Conservation (phyloP, 2,329 filamentous ascomycete genomes). For the Aspergillus carbonarius region DNA sequence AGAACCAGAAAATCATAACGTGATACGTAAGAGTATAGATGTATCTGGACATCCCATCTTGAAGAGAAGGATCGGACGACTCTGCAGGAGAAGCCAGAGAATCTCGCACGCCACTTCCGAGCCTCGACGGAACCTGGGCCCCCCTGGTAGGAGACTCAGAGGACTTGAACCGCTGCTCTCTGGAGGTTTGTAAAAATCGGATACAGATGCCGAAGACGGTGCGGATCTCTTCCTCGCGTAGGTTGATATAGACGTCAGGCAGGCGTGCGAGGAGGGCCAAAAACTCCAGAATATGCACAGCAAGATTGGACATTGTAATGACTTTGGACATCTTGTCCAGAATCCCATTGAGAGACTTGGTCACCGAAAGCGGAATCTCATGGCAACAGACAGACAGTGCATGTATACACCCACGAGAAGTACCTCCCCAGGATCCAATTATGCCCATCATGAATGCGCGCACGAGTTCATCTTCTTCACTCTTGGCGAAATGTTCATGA, state of each 20-base stretch:
- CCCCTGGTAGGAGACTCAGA: conserved; percentile 35
- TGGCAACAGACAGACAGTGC: conserved; percentile 93
- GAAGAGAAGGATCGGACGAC: conserved; percentile 41
- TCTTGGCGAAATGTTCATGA: conserved; percentile 77
- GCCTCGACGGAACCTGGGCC: conserved; percentile 38
- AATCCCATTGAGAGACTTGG: conserved; percentile 80
- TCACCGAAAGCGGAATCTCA: conserved; percentile 83
- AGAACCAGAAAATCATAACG: conserved; percentile 95
- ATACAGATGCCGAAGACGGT: conserved; percentile 95
- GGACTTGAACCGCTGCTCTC: conserved; percentile 54
- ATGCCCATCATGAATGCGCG: conserved; percentile 79
- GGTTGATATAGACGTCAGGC: conserved; percentile 81
- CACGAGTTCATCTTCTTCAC: conserved; percentile 86
- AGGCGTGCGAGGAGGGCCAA: conserved; percentile 84
- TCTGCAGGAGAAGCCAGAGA: conserved; percentile 32
- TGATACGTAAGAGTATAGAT: conserved; percentile 93
- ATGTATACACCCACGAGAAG: conserved; percentile 90
- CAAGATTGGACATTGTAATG: conserved; percentile 87
- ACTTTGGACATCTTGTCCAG: conserved; percentile 93
- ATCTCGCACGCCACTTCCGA: conserved; percentile 48
- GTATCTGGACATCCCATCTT: conserved; percentile 85
- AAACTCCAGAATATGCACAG: conserved; percentile 94
- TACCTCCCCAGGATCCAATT: conserved; percentile 76
- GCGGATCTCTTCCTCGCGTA: conserved; percentile 87
- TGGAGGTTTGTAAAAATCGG: conserved; percentile 84